Evolutionary conservation across 106 monocot genomes (phyloP).

Genomic region (Acanthochlamys bracteata): DNA sequence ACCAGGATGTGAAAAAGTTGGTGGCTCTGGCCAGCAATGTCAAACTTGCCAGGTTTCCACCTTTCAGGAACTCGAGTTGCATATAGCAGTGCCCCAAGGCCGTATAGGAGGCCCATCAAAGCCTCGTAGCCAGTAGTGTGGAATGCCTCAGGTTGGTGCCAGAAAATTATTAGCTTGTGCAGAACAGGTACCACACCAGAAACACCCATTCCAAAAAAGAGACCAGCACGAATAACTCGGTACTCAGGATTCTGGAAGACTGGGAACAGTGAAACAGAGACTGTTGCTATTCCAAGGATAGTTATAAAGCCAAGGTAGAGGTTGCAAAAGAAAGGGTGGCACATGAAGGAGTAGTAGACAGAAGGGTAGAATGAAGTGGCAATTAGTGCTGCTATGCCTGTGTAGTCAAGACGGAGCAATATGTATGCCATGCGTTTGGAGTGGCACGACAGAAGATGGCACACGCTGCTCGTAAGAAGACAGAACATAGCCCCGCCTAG

Average conservation of each 20-base stretch:
- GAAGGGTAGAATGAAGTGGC: conserved; percentile 93
- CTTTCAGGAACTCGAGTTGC: conserved; percentile 78
- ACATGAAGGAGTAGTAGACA: conserved; percentile 99
- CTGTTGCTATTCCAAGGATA: conserved; percentile 58
- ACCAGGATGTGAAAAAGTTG: conserved; percentile 95
- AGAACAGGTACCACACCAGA: conserved; percentile 83
- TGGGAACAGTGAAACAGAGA: conserved; percentile 53
- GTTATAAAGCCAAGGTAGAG: conserved; percentile 80
- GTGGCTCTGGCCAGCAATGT: conserved; percentile 93
- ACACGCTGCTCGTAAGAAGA: conserved; percentile 86
- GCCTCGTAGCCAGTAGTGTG: conserved; percentile 79
- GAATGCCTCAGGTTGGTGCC: conserved; percentile 62
- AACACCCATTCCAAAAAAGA: conserved; percentile 92
- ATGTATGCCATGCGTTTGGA: conserved; percentile 76
- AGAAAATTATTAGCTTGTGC: conserved; percentile 70
- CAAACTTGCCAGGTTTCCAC: conserved; percentile 92
- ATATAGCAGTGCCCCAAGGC: conserved; percentile 82
- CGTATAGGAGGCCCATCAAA: conserved; percentile 81
- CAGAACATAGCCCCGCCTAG: conserved; percentile 96
- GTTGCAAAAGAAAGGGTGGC: conserved; percentile 79
- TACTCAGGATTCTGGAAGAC: conserved; percentile 76
- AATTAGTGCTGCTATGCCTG: conserved; percentile 91
- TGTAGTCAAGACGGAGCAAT: conserved; percentile 92
- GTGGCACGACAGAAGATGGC: conserved; percentile 92
- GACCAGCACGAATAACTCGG: conserved; percentile 50